A percentile compares a stretch with the other conserved stretches of the same genome.
Conservation (phyloP, 1,139 yeast species). For the Geotrichum candidum region DNA sequence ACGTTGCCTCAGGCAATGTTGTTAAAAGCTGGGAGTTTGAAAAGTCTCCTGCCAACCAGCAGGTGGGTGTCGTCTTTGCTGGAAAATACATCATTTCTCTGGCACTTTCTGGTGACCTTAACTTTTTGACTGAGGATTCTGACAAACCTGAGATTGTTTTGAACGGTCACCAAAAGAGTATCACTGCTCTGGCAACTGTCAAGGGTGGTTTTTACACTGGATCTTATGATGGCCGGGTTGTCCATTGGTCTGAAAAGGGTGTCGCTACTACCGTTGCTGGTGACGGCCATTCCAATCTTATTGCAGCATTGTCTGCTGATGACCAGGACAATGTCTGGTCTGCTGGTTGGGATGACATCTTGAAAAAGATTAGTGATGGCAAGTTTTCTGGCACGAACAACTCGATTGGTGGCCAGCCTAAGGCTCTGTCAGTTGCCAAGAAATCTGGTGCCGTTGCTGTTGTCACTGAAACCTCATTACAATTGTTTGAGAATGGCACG, state of each 20-base stretch:
- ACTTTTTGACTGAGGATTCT: conserved; percentile 45
- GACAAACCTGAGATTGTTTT: conserved; percentile 43
- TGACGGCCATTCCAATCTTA: conserved; percentile 26
- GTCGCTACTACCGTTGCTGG: conserved; percentile 15
- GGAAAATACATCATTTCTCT: conserved; percentile 57
- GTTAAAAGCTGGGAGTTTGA: conserved; percentile 30
- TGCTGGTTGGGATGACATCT: conserved; percentile 86
- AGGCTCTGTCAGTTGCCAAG: conserved; percentile 40
- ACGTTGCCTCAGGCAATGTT: conserved; percentile 32
- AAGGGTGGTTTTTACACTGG: conserved; percentile 50
- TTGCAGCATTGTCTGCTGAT: conserved; percentile 35
- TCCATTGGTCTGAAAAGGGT: conserved; percentile 44
- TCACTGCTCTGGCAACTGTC: conserved; percentile 50
- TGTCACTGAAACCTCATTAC: conserved; percentile 45
- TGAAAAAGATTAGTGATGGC: conserved; percentile 42
- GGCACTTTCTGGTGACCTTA: conserved; percentile 66
- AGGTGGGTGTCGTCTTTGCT: conserved; percentile 72
- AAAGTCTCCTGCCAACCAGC: conserved; percentile 52
- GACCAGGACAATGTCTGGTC: conserved; percentile 41
- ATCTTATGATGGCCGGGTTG: conserved; percentile 76
- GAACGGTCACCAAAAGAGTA: conserved; percentile 75
- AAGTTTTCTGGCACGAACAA: conserved; percentile 27
- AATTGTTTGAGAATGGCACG: conserved; percentile 32
- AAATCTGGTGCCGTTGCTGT: conserved; percentile 34
- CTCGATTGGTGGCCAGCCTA: conserved; percentile 59